phyloP scores from a whole-genome alignment of 2,329 filamentous ascomycete genomes.

The Acrodontium crateriforme region DNA sequence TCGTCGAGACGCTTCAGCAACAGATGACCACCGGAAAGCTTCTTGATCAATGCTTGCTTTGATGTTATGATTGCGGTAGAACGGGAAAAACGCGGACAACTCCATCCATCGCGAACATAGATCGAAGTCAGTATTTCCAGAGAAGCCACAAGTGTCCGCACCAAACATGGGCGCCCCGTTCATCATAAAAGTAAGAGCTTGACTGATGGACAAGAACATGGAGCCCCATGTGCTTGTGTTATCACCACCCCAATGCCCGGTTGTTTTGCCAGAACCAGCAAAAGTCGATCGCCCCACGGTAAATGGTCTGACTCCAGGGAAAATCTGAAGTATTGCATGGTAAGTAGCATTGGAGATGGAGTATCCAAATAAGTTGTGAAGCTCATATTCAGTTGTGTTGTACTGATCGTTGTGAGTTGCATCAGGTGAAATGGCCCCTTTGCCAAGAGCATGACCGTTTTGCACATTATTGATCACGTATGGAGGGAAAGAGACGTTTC shows the following conservation, averaged over 20 bases:
- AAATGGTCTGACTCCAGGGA: slow-evolving; percentile 15
- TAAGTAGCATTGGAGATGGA: slow-evolving; percentile 15
- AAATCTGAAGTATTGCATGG: slow-evolving; percentile 11
- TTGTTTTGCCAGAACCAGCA: slow-evolving; percentile 10
- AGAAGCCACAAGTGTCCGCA: slow-evolving; percentile 18
- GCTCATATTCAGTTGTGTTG: slow-evolving; percentile 14
- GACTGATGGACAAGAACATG: slow-evolving; percentile 16
- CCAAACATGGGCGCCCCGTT: slow-evolving; percentile 17
- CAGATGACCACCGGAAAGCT: slow-evolving; percentile 51
- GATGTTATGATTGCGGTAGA: slow-evolving; percentile 58
- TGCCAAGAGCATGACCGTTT: slow-evolving; percentile 10
- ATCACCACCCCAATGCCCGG: slow-evolving; percentile 18
- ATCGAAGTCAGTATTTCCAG: slow-evolving; percentile 14
- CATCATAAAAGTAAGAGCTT: slow-evolving; percentile 16
- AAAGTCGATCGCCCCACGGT: slow-evolving; percentile 13
- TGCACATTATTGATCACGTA: slow-evolving; percentile 19
- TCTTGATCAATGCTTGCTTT: slow-evolving; percentile 48
- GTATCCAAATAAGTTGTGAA: slow-evolving; percentile 16
- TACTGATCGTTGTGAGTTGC: slow-evolving; percentile 11
- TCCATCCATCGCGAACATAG: slow-evolving; percentile 20
- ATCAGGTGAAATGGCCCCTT: slow-evolving; percentile 11
- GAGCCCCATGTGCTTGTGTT: slow-evolving; percentile 13
- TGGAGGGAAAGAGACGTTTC: slow-evolving; percentile 19
- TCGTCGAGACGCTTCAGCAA: slow-evolving; percentile 44
- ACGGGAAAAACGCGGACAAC: slow-evolving; percentile 55